Evolutionary conservation across 1,284 basidiomycete genomes (phyloP).

Genomic region (Neonothopanus nambi): DNA sequence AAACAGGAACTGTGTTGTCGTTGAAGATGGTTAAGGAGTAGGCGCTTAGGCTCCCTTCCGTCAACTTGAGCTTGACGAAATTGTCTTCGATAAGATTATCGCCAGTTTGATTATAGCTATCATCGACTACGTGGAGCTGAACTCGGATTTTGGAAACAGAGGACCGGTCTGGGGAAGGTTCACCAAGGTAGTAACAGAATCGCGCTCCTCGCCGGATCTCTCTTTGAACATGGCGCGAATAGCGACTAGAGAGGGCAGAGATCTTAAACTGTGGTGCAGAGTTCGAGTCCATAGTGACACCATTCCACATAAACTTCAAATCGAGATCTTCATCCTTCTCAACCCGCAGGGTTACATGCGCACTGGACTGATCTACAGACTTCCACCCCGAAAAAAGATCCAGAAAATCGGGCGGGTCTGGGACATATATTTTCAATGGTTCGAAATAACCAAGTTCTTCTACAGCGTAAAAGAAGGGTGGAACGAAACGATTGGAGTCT

Average conservation of each 20-base stretch:
- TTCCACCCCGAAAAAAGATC: neutral
- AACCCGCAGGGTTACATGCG: neutral
- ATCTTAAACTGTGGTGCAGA: neutral
- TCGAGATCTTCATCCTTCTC: neutral
- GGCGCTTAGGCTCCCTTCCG: neutral
- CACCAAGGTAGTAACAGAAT: neutral
- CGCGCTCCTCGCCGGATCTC: neutral
- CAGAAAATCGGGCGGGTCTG: neutral
- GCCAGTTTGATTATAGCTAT: neutral
- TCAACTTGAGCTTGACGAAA: neutral
- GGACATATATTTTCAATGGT: neutral
- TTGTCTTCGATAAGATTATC: neutral
- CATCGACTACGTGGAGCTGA: neutral
- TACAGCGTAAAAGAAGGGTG: neutral
- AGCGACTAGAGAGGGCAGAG: neutral
- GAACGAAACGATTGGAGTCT: neutral
- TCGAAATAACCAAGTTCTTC: neutral
- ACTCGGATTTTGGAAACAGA: neutral
- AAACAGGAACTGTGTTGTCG: conserved; percentile 1
- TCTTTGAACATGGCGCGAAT: neutral
- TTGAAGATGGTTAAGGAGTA: conserved; percentile 4
- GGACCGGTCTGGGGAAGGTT: neutral
- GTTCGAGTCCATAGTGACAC: neutral
- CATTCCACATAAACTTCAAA: neutral
- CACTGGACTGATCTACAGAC: neutral